Evolutionary conservation across 2,329 filamentous ascomycete genomes (phyloP), one percentile per base, ranked within the genome.

Genomic region (Aspergillus felis): DNA sequence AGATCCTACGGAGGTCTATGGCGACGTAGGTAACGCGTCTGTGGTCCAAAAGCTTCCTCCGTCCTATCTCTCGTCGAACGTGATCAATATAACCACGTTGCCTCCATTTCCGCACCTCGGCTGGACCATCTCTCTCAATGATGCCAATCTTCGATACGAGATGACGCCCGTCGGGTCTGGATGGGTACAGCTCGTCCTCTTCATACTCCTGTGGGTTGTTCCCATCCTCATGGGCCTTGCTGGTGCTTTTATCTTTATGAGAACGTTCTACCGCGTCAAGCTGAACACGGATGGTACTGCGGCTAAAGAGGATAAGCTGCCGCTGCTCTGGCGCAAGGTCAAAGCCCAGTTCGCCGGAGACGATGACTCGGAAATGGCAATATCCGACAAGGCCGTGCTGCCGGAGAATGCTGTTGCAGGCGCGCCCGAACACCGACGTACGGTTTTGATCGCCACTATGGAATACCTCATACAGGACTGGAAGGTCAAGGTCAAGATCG

Each of bases 401-500:
- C 8, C 42, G 17, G 22, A 46, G 20, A 14, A 9, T 46, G 22
- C 42, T 20, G 4, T 46, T 8, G 42, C 42, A 17, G 42, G 42
- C 42, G 42, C 42, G 2, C 42, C 76, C 25, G 67, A 64, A 41
- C 68, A 63, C 35, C 59, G 77, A 48, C 76, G 83, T n/a, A 87
- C 81, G 35, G 82, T 87, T 2, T 78, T 89, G 24, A 87, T 89
- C 53, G 86, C 85, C 14, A 88, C 86, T 6, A 87, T 89, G 84
- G 86, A 89, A 70, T 89, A 89, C 71, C 85, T 88, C 60, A 88
- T 89, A 58, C 84, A 86, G 56, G 86, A 89, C 67, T 88, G 86
- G 84, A 79, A 73, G 3, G 86, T 89, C 73, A 88, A 87, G 71
- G 85, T 89, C 73, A 89, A 89, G 73, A 89, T 89, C 50, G 86